Base-by-base conservation (phyloP, 2,329 filamentous ascomycete genomes). In the Calonectria pteridis region DNA sequence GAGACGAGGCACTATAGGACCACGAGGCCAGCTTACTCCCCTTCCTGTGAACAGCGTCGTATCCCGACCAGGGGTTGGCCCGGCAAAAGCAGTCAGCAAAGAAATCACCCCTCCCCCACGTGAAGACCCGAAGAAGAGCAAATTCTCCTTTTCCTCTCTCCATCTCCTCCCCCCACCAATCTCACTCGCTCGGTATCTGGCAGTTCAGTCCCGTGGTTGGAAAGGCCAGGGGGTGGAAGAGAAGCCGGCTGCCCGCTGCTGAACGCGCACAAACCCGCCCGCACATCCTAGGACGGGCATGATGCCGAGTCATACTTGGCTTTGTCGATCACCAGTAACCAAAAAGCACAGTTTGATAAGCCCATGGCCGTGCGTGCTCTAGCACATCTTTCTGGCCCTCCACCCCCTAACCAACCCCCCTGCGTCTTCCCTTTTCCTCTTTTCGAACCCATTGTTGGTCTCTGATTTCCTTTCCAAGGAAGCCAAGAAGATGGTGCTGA, bases 1-100 rank as follows among this genome's bases (percentile, higher is more conserved):
- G 62, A 66, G n/a, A 28, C 26, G 55, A 62, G 40, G 55, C 23
- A 29, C 59, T 20, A 64, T 49, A 46, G 43, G 55, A 43, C 55
- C 67, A 69, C 67, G 67, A 51, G 67, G 63, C 23, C 62, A 59
- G 35, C 62, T 50, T 59, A 59, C 50, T 66, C 23, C 31, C 70
- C 69, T 31, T 67, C 40, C 64, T 69, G 43, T 63, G 31, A 66
- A 23, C 73, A 71, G 68, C 43, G 65, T 76, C 53, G 70, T 37
- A 67, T 75, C 50, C 72, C 69, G 72, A 69, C 69, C 77, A 67
- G 70, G 65, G 72, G 72, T 71, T 66, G 58, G 35, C 26, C 55
- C 55, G 55, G 37, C 58, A 40, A 49, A 53, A 51, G 59, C 69
- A 53, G 58, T 31, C 69, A 77, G 74, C 72, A 68, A 72, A 26